These are phyloP conservation scores for Acephala macrosclerotiorum DNA, from an alignment of 2,329 filamentous ascomycete species.

Conservation along the genomic window DNA sequence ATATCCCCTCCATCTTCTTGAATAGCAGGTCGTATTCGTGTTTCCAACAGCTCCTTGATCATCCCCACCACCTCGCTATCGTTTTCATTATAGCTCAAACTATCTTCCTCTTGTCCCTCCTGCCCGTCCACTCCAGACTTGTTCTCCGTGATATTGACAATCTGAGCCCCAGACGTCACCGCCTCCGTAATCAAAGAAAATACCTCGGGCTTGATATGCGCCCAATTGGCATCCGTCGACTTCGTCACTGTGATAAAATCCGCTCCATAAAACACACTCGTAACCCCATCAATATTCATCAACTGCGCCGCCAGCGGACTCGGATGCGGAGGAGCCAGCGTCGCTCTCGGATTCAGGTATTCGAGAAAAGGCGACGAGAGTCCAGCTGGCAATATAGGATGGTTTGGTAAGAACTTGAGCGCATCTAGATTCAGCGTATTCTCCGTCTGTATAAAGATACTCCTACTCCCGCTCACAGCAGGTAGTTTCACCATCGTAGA, in stretches of 20 bases:
- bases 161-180: constrained; percentile 80
- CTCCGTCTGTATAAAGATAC: constrained; percentile 98
- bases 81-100: constrained; percentile 83
- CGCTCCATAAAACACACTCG: constrained; percentile 88
- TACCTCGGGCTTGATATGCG: constrained; percentile 92
- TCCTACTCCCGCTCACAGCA: constrained; percentile 60
- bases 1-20: constrained; percentile 99
- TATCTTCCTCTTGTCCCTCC: constrained; percentile 65
- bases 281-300: constrained; percentile 94
- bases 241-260: constrained; percentile 99
- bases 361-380: constrained; percentile 84
- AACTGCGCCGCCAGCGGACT: constrained; percentile 90
- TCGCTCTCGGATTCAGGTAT: constrained; percentile 88
- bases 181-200: constrained; percentile 95
- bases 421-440: constrained; percentile 94
- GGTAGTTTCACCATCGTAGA: constrained; percentile 47
- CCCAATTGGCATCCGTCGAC: constrained; percentile 86
- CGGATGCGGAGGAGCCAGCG: constrained; percentile 86
- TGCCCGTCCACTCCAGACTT: constrained; percentile 60
- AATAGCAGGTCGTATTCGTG: constrained; percentile 91
- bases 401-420: constrained; percentile 94
- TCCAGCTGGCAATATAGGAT: constrained; percentile 78
- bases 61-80: constrained; percentile 95
- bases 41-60: constrained; percentile 98
- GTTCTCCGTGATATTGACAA: constrained; percentile 76